phyloP scores from a whole-genome alignment of 441 rosid genomes.

The Adansonia madagascariensis region DNA sequence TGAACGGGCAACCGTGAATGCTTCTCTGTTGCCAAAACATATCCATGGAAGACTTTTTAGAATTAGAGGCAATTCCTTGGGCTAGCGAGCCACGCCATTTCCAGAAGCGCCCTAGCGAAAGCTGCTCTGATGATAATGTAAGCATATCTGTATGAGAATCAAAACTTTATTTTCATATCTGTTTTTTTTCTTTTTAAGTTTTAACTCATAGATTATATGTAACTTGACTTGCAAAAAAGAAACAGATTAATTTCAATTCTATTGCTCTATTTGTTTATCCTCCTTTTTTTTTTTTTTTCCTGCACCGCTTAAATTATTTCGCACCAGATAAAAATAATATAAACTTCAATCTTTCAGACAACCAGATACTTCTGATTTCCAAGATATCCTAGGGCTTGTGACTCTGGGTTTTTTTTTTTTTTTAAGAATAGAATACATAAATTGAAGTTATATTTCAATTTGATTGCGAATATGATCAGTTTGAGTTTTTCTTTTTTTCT shows the following conservation, averaged over 20 bases:
- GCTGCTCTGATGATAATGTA: conserved; percentile 15
- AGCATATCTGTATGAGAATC: conserved; percentile 2
- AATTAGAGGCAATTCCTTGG: not conserved
- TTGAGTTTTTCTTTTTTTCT: not conserved
- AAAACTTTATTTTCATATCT: not conserved
- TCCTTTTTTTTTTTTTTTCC: not conserved
- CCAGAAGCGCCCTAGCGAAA: conserved; percentile 1
- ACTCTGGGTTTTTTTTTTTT: not conserved
- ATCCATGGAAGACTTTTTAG: conserved; percentile 4
- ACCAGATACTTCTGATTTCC: not conserved
- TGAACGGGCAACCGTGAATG: not conserved
- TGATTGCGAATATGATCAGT: not conserved
- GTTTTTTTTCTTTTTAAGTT: not conserved
- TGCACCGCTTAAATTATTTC: not conserved
- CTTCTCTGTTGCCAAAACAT: not conserved
- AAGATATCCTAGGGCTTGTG: not conserved
- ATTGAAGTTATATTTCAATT: not conserved
- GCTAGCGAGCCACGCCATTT: not conserved
- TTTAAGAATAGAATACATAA: not conserved
- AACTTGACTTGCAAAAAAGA: not conserved
- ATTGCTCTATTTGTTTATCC: not conserved
- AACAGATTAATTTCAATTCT: not conserved
- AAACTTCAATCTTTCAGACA: not conserved
- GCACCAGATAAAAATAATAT: not conserved
- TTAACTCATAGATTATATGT: not conserved